Evolutionary conservation across 1,284 basidiomycete genomes (phyloP), one percentile per base, ranked within the genome.

Genomic region (Trichosporon sp.): DNA sequence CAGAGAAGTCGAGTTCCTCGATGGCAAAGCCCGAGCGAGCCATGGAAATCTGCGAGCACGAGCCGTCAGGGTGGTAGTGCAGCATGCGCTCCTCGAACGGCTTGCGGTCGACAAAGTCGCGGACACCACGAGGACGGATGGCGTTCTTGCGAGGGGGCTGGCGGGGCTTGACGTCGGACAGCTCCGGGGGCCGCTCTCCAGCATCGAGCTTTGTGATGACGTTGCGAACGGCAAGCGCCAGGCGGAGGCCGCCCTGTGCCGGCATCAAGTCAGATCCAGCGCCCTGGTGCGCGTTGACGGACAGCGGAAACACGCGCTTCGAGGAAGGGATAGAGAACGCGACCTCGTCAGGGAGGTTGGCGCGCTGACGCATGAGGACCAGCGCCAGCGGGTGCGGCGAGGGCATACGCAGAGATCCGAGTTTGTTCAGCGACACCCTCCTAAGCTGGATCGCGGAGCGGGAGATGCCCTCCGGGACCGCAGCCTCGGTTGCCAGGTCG

Each of bases 71-170:
- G 67, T 70, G 78, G 53, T 70, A 78, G 8, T 78, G 75, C 25
- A 77, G 68, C 62, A 74, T 78, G 29, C 80, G 75, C 66, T 81
- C 78, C 71, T 81, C 80, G 60, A 76, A 81, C 2, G 79, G 77
- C n/a, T 73, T 72, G 27, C 80, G 77, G 18, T 67, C 64, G 47
- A 80, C 72, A 68, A 81, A 81, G 69, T 80, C 79, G 18, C 69
- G 63, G n/a, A 79, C 75, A 1, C 78, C 78, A 27, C 73, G 67
- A 4, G 78, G 75, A 60, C 77, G 73, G 21, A 67, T 65, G 3
- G 75, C 62, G 15, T 60, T 66, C 21, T 69, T 69, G 8, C 56
- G 65, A 23, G 67, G 65, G 6, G 27, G 27, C 64, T 74, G 72
- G 8, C 69, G 69, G 5, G 44, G 25, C 9, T 56, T 65, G 3